These are phyloP conservation scores for Daldinia eschscholtzii DNA, from an alignment of 2,329 filamentous ascomycete species.

Conservation along the genomic window DNA sequence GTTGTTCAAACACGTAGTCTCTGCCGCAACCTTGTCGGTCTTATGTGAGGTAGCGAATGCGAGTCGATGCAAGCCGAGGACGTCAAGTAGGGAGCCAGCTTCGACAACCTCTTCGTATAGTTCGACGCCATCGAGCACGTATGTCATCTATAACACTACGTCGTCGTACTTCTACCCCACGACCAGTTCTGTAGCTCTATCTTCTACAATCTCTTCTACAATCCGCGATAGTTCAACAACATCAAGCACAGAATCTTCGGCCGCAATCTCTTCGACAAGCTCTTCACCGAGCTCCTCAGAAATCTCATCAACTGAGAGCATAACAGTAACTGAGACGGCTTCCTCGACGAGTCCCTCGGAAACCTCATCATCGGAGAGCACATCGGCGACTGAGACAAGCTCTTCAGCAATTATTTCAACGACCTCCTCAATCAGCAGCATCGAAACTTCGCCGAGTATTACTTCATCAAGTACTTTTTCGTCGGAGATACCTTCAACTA, in stretches of 20 bases:
- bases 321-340: constrained; percentile 1
- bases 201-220: background rate
- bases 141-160: background rate
- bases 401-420: background rate
- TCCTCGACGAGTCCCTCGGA: background rate
- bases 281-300: background rate
- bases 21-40: constrained; percentile 13
- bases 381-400: background rate
- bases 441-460: constrained; percentile 9
- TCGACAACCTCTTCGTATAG: constrained; percentile 2
- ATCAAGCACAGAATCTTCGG: constrained; percentile 1
- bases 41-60: constrained; percentile 15
- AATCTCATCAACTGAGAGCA: background rate
- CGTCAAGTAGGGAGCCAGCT: constrained; percentile 5
- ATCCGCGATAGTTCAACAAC: background rate
- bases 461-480: constrained; percentile 7
- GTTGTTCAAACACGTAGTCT: constrained; percentile 17
- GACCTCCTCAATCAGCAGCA: background rate
- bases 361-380: background rate
- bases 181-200: background rate
- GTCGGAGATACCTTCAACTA: constrained; percentile 5
- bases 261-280: background rate
- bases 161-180: background rate
- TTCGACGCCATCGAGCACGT: background rate
- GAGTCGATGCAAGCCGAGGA: constrained; percentile 17